A percentile compares a stretch with the other conserved stretches of the same genome.
phyloP scores from a whole-genome alignment of 805 yeast species.

The Cyberlindnera japonica region DNA sequence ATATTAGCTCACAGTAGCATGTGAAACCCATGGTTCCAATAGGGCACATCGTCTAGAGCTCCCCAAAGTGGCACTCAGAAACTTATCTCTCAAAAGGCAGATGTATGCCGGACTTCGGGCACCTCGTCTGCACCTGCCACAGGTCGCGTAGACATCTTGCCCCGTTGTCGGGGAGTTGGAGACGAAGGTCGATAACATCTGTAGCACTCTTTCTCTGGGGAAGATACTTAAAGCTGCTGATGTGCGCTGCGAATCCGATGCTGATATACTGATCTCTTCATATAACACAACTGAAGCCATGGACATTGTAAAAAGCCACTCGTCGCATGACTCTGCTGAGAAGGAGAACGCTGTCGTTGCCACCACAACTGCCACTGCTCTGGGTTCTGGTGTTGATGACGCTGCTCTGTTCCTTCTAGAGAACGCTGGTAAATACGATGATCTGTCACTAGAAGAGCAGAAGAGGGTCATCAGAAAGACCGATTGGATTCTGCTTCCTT shows the following conservation, averaged over 20 bases:
- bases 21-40: too few species aligned
- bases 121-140: neutral
- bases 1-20: too few species aligned
- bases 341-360: slow-evolving; percentile 3
- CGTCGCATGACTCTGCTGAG: slow-evolving; percentile 8
- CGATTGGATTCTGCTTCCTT: slow-evolving; percentile 36
- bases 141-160: neutral
- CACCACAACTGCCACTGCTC: slow-evolving; percentile 4
- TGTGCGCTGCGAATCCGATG: neutral
- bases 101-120: neutral
- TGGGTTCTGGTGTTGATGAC: slow-evolving; percentile 19
- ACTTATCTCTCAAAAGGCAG: too few species aligned
- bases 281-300: slow-evolving; percentile 4
- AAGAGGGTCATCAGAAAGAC: slow-evolving; percentile 34
- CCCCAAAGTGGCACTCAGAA: too few species aligned
- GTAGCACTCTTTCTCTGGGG: neutral
- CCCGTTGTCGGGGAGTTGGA: neutral
- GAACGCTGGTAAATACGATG: slow-evolving; percentile 24
- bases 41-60: too few species aligned
- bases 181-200: neutral
- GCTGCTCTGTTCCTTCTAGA: slow-evolving; percentile 27
- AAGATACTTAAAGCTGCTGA: neutral
- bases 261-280: neutral
- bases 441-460: slow-evolving; percentile 30
- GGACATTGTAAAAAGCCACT: slow-evolving; percentile 10